Conservation (phyloP, 176 grass and related monocot genomes). For the Aegilops bicornis region DNA sequence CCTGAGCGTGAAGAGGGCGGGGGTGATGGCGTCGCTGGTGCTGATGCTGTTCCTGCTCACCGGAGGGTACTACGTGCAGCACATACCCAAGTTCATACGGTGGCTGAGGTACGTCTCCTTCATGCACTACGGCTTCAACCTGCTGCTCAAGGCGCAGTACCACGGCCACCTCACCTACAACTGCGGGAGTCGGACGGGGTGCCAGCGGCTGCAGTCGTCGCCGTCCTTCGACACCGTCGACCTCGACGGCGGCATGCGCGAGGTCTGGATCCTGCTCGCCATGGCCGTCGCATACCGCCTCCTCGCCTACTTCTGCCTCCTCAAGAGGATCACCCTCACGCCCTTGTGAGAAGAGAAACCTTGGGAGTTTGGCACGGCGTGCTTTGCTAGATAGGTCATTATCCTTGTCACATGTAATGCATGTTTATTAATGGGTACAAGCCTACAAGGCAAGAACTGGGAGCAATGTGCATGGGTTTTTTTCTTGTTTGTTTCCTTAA, state of each 20-base stretch:
- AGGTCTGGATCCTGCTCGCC: constrained; percentile 69
- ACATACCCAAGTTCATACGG: constrained; percentile 71
- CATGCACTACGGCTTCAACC: constrained; percentile 90
- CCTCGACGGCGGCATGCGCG: constrained; percentile 61
- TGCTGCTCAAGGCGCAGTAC: constrained; percentile 90
- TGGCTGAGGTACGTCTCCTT: constrained; percentile 91
- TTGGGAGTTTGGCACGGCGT: background rate
- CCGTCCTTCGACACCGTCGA: constrained; percentile 81
- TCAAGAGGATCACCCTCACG: constrained; percentile 57
- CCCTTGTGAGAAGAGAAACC: constrained; percentile 40
- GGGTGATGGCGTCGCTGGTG: constrained; percentile 77
- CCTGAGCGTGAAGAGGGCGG: constrained; percentile 70
- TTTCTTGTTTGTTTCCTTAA: background rate
- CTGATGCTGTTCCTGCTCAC: constrained; percentile 96
- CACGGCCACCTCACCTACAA: constrained; percentile 66
- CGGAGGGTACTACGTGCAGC: constrained; percentile 86
- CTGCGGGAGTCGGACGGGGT: constrained; percentile 51
- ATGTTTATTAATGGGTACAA: background rate
- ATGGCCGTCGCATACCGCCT: constrained; percentile 80
- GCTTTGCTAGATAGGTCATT: background rate
- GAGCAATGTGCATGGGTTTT: background rate
- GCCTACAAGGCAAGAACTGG: background rate
- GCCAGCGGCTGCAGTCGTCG: constrained; percentile 69
- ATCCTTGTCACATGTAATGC: background rate
- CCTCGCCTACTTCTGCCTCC: constrained; percentile 75